Base-by-base conservation (phyloP, 305 asterid species). In the Plantago rigida region DNA sequence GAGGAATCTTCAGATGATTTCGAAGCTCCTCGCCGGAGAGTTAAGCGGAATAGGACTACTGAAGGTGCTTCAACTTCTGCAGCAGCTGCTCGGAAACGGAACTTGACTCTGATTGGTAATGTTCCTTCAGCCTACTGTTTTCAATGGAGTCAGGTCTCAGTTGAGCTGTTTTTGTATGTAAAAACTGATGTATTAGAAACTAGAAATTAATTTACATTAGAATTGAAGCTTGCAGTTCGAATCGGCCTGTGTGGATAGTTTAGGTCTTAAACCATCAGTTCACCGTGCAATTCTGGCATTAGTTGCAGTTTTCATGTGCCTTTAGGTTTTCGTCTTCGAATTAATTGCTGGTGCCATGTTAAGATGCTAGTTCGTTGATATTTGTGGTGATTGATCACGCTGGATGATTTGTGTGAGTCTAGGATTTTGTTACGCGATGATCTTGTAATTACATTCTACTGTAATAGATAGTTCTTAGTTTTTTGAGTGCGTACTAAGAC, bases 1-100 rank as follows among this genome's bases (percentile, higher is more conserved):
- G 94, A 81, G 51, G 96, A 84, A 50, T 84, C 87, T 41, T 87
- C 94, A 0, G 96, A 84, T 14, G 95, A 88, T 47, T 84, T 84
- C 42, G 82, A 83, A 42, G 95, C 86, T 56, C 72, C 81, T 57
- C 84, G 83, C 48, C 72, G 86, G 26, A 82, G 72, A 7, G 62
- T 73, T 48, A 88, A 83, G 86, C 83, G 86, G 41, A 84, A 53
- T 55, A 86, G 71, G 79, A 70, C 81, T 65, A 64, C 72, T 34
- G 87, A 75, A 72, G 85, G 79, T 59, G 82, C 83, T 72, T 78
- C 94, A 12, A 77, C 89, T 13, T 78, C 89, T 2, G 79, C 76
- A 60, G 85, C 85, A 41, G 85, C 77, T 0, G 77, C 62, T 12
- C 79, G 81, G 28, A 68, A 47, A 67, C 44, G 67, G 14, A 62